These are phyloP conservation scores for Allium fistulosum DNA, from an alignment of 106 monocot genomes.

Conservation along the genomic window DNA sequence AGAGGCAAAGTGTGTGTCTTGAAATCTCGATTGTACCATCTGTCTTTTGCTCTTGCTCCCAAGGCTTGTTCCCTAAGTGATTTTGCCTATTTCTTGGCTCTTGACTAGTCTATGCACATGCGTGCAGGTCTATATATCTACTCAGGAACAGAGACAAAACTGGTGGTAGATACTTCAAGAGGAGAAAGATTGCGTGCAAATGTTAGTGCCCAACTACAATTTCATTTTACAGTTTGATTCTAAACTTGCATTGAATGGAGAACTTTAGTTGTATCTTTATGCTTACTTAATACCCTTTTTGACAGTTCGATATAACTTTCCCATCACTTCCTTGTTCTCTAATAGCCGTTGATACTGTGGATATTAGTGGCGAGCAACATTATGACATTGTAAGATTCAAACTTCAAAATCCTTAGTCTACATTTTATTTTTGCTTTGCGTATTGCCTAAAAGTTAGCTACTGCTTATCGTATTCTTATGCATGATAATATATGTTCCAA, in stretches of 20 bases:
- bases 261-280: not conserved
- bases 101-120: not conserved
- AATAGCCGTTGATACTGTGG: constrained; percentile 54
- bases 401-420: not conserved
- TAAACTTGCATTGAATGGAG: not conserved
- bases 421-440: not conserved
- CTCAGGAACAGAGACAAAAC: constrained; percentile 45
- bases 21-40: too few species aligned
- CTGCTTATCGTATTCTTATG: not conserved
- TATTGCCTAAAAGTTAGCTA: not conserved
- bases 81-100: not conserved
- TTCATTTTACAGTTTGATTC: not conserved
- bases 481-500: not conserved
- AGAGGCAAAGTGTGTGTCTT: too few species aligned
- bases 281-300: not conserved
- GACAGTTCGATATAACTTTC: constrained; percentile 79
- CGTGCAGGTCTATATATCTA: constrained; percentile 49
- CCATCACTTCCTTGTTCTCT: constrained; percentile 59
- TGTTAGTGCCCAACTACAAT: constrained; percentile 15
- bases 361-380: constrained; percentile 76
- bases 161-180: constrained; percentile 62
- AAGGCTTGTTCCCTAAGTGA: not conserved
- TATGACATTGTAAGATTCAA: constrained; percentile 51
- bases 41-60: too few species aligned
- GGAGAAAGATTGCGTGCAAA: constrained; percentile 51